Evolutionary conservation across 257 asterid genomes (phyloP).

Genomic region (Ocimum tenuiflorum): DNA sequence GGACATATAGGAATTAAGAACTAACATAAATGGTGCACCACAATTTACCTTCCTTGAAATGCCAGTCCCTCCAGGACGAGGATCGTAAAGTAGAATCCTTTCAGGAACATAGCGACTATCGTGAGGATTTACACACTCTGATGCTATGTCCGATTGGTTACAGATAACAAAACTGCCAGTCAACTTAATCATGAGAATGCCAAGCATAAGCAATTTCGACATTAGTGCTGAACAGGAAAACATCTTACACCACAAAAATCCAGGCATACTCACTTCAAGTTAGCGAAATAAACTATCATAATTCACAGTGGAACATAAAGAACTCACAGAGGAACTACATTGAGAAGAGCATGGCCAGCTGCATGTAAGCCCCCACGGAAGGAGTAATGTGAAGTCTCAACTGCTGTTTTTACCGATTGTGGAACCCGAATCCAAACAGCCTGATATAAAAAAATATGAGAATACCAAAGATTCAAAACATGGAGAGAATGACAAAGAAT

Average conservation of each 20-base stretch:
- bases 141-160: constrained; percentile 79
- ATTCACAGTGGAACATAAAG: constrained; percentile 6
- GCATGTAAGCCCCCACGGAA: constrained; percentile 93
- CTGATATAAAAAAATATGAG: constrained; percentile 33
- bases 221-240: constrained; percentile 13
- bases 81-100: constrained; percentile 89
- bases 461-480: constrained; percentile 11
- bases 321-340: constrained; percentile 84
- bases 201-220: constrained; percentile 11
- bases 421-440: constrained; percentile 98
- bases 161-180: constrained; percentile 66
- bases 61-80: constrained; percentile 96
- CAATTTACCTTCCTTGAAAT: constrained; percentile 75
- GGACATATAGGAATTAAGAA: not conserved
- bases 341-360: constrained; percentile 88
- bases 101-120: constrained; percentile 72
- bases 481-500: constrained; percentile 12
- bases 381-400: constrained; percentile 45
- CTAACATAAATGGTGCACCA: constrained; percentile 7
- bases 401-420: constrained; percentile 56
- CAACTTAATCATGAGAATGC: constrained; percentile 22
- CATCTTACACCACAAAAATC: constrained; percentile 7
- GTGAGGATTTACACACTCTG: constrained; percentile 84
- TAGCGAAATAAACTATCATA: not conserved
- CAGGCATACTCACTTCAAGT: not conserved